phyloP scores from a whole-genome alignment of 805 yeast species.

The Diddensiella transvaalensis region DNA sequence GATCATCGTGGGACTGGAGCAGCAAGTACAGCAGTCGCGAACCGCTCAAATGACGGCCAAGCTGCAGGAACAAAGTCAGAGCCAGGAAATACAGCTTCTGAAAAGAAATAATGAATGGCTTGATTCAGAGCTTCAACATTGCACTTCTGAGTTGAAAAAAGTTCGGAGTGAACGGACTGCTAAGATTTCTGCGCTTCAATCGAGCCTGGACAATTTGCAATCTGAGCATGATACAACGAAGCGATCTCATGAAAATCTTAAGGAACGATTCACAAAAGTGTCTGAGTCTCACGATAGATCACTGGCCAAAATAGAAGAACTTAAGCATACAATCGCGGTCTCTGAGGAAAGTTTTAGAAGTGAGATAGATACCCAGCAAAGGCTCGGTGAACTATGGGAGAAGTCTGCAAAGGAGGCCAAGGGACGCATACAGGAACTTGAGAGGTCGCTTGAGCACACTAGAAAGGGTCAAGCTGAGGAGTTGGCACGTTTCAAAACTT shows the following conservation, averaged over 20 bases:
- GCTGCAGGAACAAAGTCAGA: conserved; percentile 37
- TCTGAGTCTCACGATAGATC: conserved; percentile 42
- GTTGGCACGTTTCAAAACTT: conserved; percentile 35
- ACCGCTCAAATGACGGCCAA: conserved; percentile 30
- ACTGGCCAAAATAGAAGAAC: conserved; percentile 43
- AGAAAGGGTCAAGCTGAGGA: conserved; percentile 34
- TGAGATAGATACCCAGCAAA: conserved; percentile 61
- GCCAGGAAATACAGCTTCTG: conserved; percentile 42
- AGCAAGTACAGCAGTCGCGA: conserved; percentile 35
- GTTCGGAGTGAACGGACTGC: conserved; percentile 32
- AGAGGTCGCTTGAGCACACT: conserved; percentile 42
- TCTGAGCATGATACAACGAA: conserved; percentile 32
- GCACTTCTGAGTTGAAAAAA: conserved; percentile 33
- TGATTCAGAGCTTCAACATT: conserved; percentile 38
- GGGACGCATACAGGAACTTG: conserved; percentile 52
- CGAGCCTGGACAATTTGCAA: conserved; percentile 37
- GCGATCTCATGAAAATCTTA: conserved; percentile 33
- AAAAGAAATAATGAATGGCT: conserved; percentile 41
- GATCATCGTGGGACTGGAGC: conserved; percentile 39
- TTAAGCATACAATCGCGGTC: conserved; percentile 42
- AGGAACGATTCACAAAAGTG: conserved; percentile 37
- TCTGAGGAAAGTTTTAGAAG: conserved; percentile 50
- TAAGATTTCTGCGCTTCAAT: conserved; percentile 33
- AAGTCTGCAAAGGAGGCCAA: conserved; percentile 50
- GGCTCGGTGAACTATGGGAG: conserved; percentile 54